A percentile compares a stretch with the other conserved stretches of the same genome.
Conservation (phyloP, 2,329 filamentous ascomycete genomes). For the Zarea fungicola region DNA sequence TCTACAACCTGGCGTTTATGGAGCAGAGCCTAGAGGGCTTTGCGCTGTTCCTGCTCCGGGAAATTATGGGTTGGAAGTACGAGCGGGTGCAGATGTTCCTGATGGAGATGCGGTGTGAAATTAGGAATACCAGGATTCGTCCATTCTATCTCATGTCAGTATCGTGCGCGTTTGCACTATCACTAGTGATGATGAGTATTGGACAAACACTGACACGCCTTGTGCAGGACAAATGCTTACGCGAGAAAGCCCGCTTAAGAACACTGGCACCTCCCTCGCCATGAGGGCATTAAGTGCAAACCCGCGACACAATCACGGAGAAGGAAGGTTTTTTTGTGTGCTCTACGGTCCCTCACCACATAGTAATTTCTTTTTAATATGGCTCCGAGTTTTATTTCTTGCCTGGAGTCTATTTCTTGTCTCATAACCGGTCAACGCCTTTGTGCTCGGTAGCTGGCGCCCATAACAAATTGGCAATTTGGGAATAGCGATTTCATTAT, state of each 20-base stretch:
- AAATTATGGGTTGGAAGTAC: conserved; percentile 24
- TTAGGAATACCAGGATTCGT: conserved; percentile 19
- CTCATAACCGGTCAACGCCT: neutral
- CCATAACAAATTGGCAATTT: neutral
- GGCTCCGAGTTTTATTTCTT: neutral
- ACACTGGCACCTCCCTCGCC: neutral
- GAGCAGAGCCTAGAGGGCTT: conserved; percentile 25
- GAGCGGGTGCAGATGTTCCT: conserved; percentile 20
- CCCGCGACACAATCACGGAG: neutral
- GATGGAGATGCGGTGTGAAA: conserved; percentile 20
- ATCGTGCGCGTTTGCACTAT: neutral
- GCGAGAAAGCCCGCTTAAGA: conserved; percentile 11
- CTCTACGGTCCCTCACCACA: neutral
- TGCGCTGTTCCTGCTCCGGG: conserved; percentile 23
- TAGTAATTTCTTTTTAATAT: neutral
- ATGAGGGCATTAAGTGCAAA: neutral
- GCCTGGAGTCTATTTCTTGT: neutral
- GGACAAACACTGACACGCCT: neutral
- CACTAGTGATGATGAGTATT: neutral
- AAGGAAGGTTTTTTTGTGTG: neutral
- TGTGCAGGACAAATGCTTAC: conserved; percentile 15
- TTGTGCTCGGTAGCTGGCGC: neutral
- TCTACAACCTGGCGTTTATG: conserved; percentile 21
- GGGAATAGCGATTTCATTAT: neutral
- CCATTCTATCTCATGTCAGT: conserved; percentile 23